Conservation (phyloP, 2,329 filamentous ascomycete species). For the Neocatenulostroma microsporum region DNA sequence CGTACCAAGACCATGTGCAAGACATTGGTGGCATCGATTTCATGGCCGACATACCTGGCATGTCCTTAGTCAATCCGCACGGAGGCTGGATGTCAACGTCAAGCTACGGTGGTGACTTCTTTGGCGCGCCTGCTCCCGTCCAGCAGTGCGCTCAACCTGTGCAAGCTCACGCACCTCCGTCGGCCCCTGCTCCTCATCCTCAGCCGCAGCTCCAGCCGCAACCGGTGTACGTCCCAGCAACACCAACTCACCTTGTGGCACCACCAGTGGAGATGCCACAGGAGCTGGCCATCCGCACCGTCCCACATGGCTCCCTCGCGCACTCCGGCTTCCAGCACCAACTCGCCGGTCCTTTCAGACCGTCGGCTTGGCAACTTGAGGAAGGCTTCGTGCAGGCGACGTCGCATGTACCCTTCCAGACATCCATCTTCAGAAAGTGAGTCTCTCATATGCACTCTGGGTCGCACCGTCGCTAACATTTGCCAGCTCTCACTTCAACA, state of each 20-base stretch:
- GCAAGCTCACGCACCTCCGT: constrained; percentile 15
- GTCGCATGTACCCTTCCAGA: constrained; percentile 38
- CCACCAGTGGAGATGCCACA: constrained; percentile 24
- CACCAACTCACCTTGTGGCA: constrained; percentile 22
- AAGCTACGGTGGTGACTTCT: constrained; percentile 22
- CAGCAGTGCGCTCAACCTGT: constrained; percentile 20
- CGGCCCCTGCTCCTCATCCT: constrained; percentile 17
- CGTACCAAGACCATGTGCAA: constrained; percentile 21
- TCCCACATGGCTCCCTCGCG: constrained; percentile 17
- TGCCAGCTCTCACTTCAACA: constrained; percentile 44
- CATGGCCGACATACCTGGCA: constrained; percentile 39
- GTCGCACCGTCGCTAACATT: constrained; percentile 12
- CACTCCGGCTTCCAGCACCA: constrained; percentile 18
- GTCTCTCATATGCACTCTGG: constrained; percentile 3
- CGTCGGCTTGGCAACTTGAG: constrained; percentile 40
- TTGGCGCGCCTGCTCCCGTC: constrained; percentile 15
- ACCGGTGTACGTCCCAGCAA: constrained; percentile 19
- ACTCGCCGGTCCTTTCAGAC: constrained; percentile 36
- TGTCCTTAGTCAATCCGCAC: constrained; percentile 30
- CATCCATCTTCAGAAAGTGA: constrained; percentile 41
- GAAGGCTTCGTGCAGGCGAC: constrained; percentile 34
- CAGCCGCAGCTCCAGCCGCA: constrained; percentile 24
- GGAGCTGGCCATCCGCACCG: constrained; percentile 23
- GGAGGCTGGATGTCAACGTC: constrained; percentile 19
- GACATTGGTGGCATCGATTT: constrained; percentile 31